Evolutionary conservation across 208 protist species (phyloP).

Genomic region (Trypanosoma caninum): DNA sequence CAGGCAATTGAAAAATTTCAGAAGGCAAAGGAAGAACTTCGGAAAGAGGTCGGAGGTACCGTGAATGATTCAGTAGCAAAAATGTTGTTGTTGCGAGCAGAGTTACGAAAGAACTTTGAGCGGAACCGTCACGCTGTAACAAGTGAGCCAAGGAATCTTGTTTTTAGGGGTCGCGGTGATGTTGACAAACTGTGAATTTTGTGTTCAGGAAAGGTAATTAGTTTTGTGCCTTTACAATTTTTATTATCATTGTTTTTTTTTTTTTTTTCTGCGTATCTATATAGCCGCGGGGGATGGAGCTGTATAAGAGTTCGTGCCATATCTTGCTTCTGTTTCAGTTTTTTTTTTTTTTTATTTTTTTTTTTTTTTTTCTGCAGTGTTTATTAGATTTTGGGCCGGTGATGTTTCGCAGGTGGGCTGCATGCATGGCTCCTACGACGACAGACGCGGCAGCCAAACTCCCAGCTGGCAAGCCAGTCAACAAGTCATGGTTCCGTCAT

Average conservation of each 20-base stretch:
- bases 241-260: conserved; percentile 9
- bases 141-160: conserved; percentile 49
- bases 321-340: neutral
- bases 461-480: conserved; percentile 76
- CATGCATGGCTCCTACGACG: conserved; percentile 41
- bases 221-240: neutral
- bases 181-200: conserved; percentile 38
- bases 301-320: neutral
- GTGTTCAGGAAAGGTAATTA: neutral
- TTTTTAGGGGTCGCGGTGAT: conserved; percentile 44
- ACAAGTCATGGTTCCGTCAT: conserved; percentile 83
- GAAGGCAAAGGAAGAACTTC: conserved; percentile 68
- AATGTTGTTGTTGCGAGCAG: conserved; percentile 47
- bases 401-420: conserved; percentile 39
- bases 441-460: conserved; percentile 84
- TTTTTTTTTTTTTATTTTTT: conserved; percentile 10
- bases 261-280: conserved; percentile 4
- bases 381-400: conserved; percentile 11
- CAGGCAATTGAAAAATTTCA: conserved; percentile 49
- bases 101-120: conserved; percentile 36
- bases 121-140: conserved; percentile 17
- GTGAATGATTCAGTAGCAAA: conserved; percentile 64
- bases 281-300: neutral
- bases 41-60: conserved; percentile 59
- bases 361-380: conserved; percentile 3